A percentile compares a stretch with the other conserved stretches of the same genome.
phyloP scores from a whole-genome alignment of 306 rosid genomes.

The Vigna angularis region DNA sequence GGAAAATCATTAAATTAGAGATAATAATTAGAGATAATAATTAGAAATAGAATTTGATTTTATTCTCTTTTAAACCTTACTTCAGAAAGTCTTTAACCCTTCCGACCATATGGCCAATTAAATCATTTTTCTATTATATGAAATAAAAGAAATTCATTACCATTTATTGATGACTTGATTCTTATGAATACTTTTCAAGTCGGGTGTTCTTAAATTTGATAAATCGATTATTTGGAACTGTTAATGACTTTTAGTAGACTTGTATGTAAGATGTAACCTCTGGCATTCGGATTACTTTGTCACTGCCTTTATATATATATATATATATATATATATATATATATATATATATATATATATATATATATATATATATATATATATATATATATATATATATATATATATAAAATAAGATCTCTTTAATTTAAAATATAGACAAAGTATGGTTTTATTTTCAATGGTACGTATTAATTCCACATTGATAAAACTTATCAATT shows the following conservation, averaged over 20 bases:
- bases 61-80: not conserved
- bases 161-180: not conserved
- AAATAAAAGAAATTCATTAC: not conserved
- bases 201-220: not conserved
- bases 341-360: too few species aligned
- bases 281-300: not conserved
- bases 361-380: too few species aligned
- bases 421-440: not conserved
- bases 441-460: not conserved
- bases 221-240: not conserved
- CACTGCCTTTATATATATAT: not conserved
- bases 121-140: not conserved
- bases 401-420: not conserved
- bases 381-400: too few species aligned
- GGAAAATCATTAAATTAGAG: not conserved
- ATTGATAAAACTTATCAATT: not conserved
- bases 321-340: too few species aligned
- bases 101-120: not conserved
- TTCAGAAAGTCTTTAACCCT: not conserved
- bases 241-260: not conserved
- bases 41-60: not conserved
- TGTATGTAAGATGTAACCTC: not conserved
- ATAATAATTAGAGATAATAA: not conserved
- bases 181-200: not conserved
- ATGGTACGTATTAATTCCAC: not conserved